Evolutionary conservation across 208 protist species (phyloP), one percentile per base, ranked within the genome.

Genomic region (Leishmania major): DNA sequence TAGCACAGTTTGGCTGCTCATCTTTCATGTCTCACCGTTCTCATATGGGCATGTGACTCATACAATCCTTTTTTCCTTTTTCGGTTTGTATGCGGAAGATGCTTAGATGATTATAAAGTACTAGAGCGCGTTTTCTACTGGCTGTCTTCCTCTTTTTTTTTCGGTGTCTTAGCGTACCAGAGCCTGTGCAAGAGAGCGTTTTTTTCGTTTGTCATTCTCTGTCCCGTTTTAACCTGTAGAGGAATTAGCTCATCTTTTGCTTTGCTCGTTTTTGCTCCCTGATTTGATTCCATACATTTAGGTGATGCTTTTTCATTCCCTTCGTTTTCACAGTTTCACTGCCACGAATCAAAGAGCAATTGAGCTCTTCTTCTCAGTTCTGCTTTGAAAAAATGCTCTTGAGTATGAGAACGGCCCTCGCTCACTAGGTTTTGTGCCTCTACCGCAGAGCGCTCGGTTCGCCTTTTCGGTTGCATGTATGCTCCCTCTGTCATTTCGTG

Each of bases 1-100:
- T 95, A 88, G 73, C 35, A 35, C 7, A 73, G 45, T 77, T 57
- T 47, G n/a, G 53, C 2, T 7, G n/a, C 31, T 53, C 28, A 75
- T 62, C 22, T 75, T 31, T 40, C 31, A 51, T 0, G 22, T 31
- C 4, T 35, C 7, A 37, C 13, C 15, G 8, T 35, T 47, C 1
- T 53, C 0, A n/a, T 19, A 37, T 51, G 45, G 11, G 13, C 28
- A 37, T 25, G n/a, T 74, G 2, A n/a, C 40, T 81, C 37, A 53
- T 78, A 11, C 17, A 57, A 40, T 51, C 5, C 3, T 64, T 31
- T 53, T 53, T 78, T 15, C 66, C 25, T 17, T 78, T 49, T 51
- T 25, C 3, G 1, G 57, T 57, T 77, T 60, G 40, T 77, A 73
- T 51, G 43, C 4, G 45, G 28, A 74, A 31, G 70, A 74, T 74